These are phyloP conservation scores for Melastoma candidum DNA, from an alignment of 441 rosid genomes.

Conservation along the genomic window DNA sequence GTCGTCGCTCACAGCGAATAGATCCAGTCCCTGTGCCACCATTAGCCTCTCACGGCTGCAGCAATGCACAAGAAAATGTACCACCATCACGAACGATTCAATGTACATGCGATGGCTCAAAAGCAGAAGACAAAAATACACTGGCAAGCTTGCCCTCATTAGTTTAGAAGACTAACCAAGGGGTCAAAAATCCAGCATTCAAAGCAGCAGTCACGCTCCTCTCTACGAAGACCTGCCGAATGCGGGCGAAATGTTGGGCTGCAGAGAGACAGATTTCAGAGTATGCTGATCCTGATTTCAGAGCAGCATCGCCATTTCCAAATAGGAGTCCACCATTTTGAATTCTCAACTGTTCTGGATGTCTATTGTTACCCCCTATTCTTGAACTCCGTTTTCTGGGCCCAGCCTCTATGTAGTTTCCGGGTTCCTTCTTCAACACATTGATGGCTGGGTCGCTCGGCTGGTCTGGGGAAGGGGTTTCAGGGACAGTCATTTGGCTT, in stretches of 20 bases:
- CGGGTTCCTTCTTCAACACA: slow-evolving; percentile 57
- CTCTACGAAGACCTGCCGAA: slow-evolving; percentile 88
- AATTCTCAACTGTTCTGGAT: slow-evolving; percentile 35
- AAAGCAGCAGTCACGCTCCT: slow-evolving; percentile 80
- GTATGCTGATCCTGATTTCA: slow-evolving; percentile 63
- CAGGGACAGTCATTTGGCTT: slow-evolving; percentile 76
- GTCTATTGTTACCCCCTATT: slow-evolving; percentile 44
- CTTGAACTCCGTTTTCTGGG: slow-evolving; percentile 64
- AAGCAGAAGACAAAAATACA: too few relatives aligned
- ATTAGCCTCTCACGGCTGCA: slow-evolving; percentile 64
- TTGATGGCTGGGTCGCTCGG: slow-evolving; percentile 48
- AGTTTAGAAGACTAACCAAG: slow-evolving; percentile 49
- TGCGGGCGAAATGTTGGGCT: slow-evolving; percentile 83
- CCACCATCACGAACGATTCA: neutral
- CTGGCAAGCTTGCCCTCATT: slow-evolving; percentile 1
- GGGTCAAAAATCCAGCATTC: slow-evolving; percentile 89
- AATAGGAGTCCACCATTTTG: slow-evolving; percentile 53
- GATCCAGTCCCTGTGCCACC: slow-evolving; percentile 65
- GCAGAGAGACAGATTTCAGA: slow-evolving; percentile 84
- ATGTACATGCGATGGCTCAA: too few relatives aligned
- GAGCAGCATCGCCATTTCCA: slow-evolving; percentile 42
- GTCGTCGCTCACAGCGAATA: slow-evolving; percentile 79
- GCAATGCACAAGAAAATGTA: slow-evolving; percentile 7
- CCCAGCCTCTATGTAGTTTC: slow-evolving; percentile 57
- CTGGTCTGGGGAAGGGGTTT: slow-evolving; percentile 97